These are phyloP conservation scores for Aspergillus pseudoglaucus DNA, from an alignment of 2,329 filamentous ascomycete species.

Conservation along the genomic window DNA sequence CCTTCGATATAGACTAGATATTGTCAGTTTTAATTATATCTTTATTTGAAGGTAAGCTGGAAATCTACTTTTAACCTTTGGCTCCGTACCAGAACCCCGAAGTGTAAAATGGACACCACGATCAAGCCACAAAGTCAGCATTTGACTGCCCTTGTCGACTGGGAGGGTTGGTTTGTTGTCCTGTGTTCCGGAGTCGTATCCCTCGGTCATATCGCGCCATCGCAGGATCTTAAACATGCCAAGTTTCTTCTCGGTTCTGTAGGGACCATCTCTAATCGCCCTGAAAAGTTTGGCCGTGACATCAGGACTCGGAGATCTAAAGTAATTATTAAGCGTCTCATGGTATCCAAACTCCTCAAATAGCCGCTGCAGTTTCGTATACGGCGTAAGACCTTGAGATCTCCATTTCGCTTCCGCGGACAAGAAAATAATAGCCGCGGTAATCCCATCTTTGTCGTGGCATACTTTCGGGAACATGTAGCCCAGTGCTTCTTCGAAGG, in stretches of 20 bases:
- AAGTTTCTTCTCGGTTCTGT: constrained; percentile 40
- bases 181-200: constrained; percentile 51
- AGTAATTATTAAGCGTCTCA: constrained; percentile 58
- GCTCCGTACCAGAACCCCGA: constrained; percentile 58
- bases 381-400: constrained; percentile 49
- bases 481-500: constrained; percentile 60
- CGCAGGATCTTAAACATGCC: constrained; percentile 48
- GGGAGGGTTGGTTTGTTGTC: constrained; percentile 51
- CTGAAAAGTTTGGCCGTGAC: constrained; percentile 51
- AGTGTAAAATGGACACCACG: constrained; percentile 52
- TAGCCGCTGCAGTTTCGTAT: constrained; percentile 50
- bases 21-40: background rate
- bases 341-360: constrained; percentile 55
- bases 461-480: constrained; percentile 60
- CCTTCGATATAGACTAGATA: constrained; percentile 38
- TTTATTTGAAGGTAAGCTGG: constrained; percentile 1
- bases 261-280: constrained; percentile 43
- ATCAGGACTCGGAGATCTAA: constrained; percentile 51
- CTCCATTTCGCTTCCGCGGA: constrained; percentile 48
- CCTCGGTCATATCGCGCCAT: constrained; percentile 58
- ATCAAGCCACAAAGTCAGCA: constrained; percentile 57
- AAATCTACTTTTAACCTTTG: constrained; percentile 55
- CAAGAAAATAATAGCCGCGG: constrained; percentile 55
- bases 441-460: constrained; percentile 60
- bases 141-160: constrained; percentile 52